phyloP scores from a whole-genome alignment of 768 basidiomycete species.

The Suillus spraguei region DNA sequence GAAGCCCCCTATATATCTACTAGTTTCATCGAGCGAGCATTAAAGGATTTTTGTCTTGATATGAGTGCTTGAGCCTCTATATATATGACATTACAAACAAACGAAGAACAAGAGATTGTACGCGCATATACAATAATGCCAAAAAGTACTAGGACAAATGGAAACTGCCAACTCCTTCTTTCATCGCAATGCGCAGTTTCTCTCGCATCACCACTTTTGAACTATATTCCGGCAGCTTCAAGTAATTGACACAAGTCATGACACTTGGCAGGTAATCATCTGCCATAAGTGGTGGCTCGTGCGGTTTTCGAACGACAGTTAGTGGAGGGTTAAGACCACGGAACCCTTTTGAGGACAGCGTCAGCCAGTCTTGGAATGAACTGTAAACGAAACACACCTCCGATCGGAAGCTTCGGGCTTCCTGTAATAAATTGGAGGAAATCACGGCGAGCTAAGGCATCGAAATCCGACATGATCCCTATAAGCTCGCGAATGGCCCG shows the following conservation, averaged over 20 bases:
- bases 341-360: constrained; percentile 64
- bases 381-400: constrained; percentile 57
- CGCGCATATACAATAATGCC: constrained; percentile 23
- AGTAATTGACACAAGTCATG: constrained; percentile 98
- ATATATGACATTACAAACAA: constrained; percentile 10
- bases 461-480: constrained; percentile 84
- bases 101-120: constrained; percentile 9
- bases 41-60: neutral
- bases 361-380: constrained; percentile 5
- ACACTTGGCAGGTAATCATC: constrained; percentile 97
- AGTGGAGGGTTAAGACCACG: constrained; percentile 90
- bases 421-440: constrained; percentile 98
- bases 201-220: constrained; percentile 82
- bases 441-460: constrained; percentile 71
- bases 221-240: constrained; percentile 96
- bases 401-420: constrained; percentile 94
- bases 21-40: neutral
- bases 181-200: constrained; percentile 83
- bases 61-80: constrained; percentile 9
- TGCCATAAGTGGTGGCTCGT: constrained; percentile 86
- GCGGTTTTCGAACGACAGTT: constrained; percentile 96
- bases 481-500: constrained; percentile 87
- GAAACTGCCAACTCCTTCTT: constrained; percentile 96
- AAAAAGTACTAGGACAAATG: constrained; percentile 75
- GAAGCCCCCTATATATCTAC: neutral